Evolutionary conservation across 371 early-diverging fungal genomes (phyloP).

Genomic region (Gilbertella persicaria): DNA sequence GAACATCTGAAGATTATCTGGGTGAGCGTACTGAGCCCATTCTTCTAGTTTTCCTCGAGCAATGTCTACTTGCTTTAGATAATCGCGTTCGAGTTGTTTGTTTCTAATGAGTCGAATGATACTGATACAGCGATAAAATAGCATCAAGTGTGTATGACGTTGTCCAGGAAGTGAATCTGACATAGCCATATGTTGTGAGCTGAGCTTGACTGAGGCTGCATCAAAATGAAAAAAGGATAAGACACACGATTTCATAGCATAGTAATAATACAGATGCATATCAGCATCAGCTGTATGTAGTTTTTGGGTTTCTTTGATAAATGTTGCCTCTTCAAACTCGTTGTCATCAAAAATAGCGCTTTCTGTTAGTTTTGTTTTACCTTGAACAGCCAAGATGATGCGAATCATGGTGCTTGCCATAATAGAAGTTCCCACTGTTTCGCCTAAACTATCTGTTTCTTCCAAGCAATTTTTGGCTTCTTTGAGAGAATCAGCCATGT

Average conservation of each 20-base stretch:
- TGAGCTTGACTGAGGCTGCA: constrained; percentile 28
- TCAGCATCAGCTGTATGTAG: neutral
- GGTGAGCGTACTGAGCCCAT: constrained; percentile 39
- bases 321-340: constrained; percentile 31
- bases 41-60: constrained; percentile 24
- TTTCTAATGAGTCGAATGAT: constrained; percentile 28
- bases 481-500: constrained; percentile 35
- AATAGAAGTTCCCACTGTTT: constrained; percentile 27
- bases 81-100: neutral
- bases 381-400: constrained; percentile 41
- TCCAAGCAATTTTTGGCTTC: constrained; percentile 43
- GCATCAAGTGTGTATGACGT: constrained; percentile 43
- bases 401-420: constrained; percentile 37
- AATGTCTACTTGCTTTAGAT: constrained; percentile 18
- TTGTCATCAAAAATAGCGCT: constrained; percentile 41
- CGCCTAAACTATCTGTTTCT: constrained; percentile 28
- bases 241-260: constrained; percentile 32
- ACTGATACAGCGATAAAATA: constrained; percentile 43
- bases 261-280: constrained; percentile 30
- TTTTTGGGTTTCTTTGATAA: constrained; percentile 15
- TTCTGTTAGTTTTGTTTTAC: constrained; percentile 34
- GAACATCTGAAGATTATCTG: constrained; percentile 36
- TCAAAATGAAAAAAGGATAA: constrained; percentile 37
- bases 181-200: constrained; percentile 28
- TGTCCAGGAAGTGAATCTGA: constrained; percentile 36